A percentile compares a stretch with the other conserved stretches of the same genome.
These are phyloP conservation scores for Trametes elegans DNA, from an alignment of 768 basidiomycete genomes.

Conservation along the genomic window DNA sequence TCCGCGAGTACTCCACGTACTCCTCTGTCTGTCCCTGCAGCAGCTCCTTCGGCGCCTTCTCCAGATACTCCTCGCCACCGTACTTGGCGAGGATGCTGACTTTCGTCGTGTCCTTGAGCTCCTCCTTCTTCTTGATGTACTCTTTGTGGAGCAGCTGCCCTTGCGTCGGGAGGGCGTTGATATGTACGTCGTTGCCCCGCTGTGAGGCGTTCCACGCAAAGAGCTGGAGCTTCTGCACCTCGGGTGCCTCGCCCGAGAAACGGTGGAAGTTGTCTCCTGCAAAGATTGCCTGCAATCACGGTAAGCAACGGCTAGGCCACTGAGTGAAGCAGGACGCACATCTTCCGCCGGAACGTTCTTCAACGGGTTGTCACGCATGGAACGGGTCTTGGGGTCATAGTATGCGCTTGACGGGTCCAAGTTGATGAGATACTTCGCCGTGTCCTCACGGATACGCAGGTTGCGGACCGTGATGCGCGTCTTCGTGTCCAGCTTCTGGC, in stretches of 20 bases:
- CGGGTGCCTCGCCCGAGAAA: slow-evolving; percentile 87
- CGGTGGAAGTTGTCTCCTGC: slow-evolving; percentile 97
- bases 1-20: slow-evolving; percentile 94
- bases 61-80: slow-evolving; percentile 90
- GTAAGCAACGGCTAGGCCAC: slow-evolving; percentile 6
- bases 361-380: slow-evolving; percentile 96
- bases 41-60: slow-evolving; percentile 87
- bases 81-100: slow-evolving; percentile 89
- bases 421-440: slow-evolving; percentile 97
- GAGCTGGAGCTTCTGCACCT: slow-evolving; percentile 88
- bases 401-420: slow-evolving; percentile 94
- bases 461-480: slow-evolving; percentile 98
- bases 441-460: slow-evolving; percentile 97
- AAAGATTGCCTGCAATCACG: slow-evolving; percentile 63
- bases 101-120: slow-evolving; percentile 84
- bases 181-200: slow-evolving; percentile 91
- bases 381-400: slow-evolving; percentile 99
- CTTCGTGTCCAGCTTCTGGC: slow-evolving; percentile 97
- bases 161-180: slow-evolving; percentile 95
- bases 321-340: slow-evolving; percentile 45
- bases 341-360: slow-evolving; percentile 82
- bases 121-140: slow-evolving; percentile 90
- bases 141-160: slow-evolving; percentile 90
- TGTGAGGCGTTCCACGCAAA: slow-evolving; percentile 97
- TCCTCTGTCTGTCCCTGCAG: slow-evolving; percentile 95